These are phyloP conservation scores for Candida insectalens DNA, from an alignment of 805 yeast species.

Conservation along the genomic window DNA sequence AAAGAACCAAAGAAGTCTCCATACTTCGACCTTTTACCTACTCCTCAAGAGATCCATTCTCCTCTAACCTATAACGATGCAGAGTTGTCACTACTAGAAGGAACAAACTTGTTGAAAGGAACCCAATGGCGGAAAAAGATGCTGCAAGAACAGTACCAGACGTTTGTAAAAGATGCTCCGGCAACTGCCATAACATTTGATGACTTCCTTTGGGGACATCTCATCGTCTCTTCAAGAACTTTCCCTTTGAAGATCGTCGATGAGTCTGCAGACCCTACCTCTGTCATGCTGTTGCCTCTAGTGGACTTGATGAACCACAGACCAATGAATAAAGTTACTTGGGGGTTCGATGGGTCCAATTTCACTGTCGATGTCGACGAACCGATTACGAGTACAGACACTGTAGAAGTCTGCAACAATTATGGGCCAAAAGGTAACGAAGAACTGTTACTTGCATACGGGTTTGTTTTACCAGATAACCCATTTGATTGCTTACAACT, in stretches of 20 bases:
- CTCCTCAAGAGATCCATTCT: conserved; percentile 33
- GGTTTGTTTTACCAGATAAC: conserved; percentile 56
- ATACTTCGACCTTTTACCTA: conserved; percentile 40
- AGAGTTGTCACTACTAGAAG: conserved; percentile 40
- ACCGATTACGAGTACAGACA: conserved; percentile 8
- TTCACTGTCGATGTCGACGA: conserved; percentile 3
- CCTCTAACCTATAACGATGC: conserved; percentile 54
- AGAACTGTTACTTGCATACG: conserved; percentile 73
- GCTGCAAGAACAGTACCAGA: conserved; percentile 48
- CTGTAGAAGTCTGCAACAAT: conserved; percentile 59
- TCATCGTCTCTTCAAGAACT: conserved; percentile 67
- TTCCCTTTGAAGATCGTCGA: conserved; percentile 61
- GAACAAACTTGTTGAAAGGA: conserved; percentile 52
- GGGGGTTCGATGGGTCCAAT: conserved; percentile 31
- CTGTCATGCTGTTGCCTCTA: conserved; percentile 60
- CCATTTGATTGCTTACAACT: conserved; percentile 50
- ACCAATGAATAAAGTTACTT: conserved; percentile 48
- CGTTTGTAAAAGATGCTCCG: background rate
- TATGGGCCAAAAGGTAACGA: conserved; percentile 87
- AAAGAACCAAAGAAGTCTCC: conserved; percentile 16
- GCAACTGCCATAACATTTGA: conserved; percentile 30
- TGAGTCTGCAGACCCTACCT: conserved; percentile 7
- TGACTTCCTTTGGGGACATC: conserved; percentile 65
- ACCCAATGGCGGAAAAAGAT: conserved; percentile 31
- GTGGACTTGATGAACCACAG: conserved; percentile 74